Percentiles rank a stretch among this genome's conserved stretches.
Conservation (phyloP, 768 basidiomycete genomes). For the Calocera cornea region DNA sequence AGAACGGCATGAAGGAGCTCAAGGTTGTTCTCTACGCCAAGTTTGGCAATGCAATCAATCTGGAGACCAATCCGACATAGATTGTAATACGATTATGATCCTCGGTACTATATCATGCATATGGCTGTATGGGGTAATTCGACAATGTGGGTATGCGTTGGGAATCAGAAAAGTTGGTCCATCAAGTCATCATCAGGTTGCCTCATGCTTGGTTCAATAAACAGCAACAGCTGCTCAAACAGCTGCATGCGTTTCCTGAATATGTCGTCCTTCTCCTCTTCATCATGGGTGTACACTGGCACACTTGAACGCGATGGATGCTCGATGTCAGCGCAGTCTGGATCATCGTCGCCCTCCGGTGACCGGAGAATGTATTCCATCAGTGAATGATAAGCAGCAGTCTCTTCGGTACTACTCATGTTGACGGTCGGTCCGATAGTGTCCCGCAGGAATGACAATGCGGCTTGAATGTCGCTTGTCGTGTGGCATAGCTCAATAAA, state of each 20-base stretch:
- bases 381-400: conserved; percentile 42
- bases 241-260: conserved; percentile 55
- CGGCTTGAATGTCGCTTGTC: conserved; percentile 38
- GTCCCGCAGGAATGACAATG: conserved; percentile 56
- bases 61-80: conserved; percentile 39
- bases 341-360: not conserved
- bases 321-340: not conserved
- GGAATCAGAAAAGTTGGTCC: conserved; percentile 34
- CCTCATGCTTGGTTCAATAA: conserved; percentile 49
- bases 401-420: conserved; percentile 48
- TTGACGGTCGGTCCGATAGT: conserved; percentile 60
- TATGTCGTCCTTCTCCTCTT: conserved; percentile 24
- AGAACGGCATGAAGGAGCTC: conserved; percentile 63
- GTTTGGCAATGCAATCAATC: conserved; percentile 85
- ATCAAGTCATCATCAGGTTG: conserved; percentile 52
- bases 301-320: not conserved
- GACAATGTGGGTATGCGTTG: not conserved
- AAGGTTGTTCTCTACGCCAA: conserved; percentile 75
- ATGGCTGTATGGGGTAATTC: not conserved
- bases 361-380: not conserved
- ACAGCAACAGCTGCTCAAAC: conserved; percentile 53
- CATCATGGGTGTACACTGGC: not conserved
- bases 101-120: not conserved
- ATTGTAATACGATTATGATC: not conserved
- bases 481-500: conserved; percentile 75